Base-by-base conservation (phyloP, 2,329 filamentous ascomycete species). In the Botrytis galanthina region DNA sequence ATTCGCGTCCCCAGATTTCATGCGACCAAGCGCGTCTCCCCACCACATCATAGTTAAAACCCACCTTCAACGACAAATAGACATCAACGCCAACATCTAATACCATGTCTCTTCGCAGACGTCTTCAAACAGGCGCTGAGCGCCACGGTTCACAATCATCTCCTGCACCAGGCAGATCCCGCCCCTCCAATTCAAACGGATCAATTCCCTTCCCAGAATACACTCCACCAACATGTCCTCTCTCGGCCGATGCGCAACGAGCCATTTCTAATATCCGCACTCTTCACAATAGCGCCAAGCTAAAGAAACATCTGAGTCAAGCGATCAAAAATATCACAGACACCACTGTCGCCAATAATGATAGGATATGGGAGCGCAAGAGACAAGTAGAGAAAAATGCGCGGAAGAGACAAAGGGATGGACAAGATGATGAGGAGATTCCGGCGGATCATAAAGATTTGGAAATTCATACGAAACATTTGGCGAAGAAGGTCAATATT, bases 311-410 rank as follows among this genome's bases (percentile, higher is more conserved):
- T 61, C 80, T 89, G 37, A 80, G 82, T 35, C 79, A 83, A 42
- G 86, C 87, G 0, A 82, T 83, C 2, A 78, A 82, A 1, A 81
- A 82, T n/a, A 79, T 92, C 8, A 85, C 83, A 2, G 81, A 84
- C 8, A 82, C 83, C 2, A 88, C 86, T 0, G 86, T 83, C 3
- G 84, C 85, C n/a, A 83, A 88, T 54, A 90, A 90, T 73, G 89
- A 91, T 73, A 84, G 84, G 20, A 78, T 89, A 4, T 77, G 75
- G 46, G 74, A 73, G n/a, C 78, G 78, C 3, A 78, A 80, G 26
- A 71, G 77, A 1, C 72, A 70, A 2, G 74, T 80, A 6, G 67
- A 76, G 32, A 76, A 75, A n/a, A 73, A 72, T 3, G 77, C 77
- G 1, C 75, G 78, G n/a, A 79, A 78, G n/a, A 77, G 76, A 48